Base-by-base conservation (phyloP, 2,329 filamentous ascomycete species). In the Diaporthe sp. region DNA sequence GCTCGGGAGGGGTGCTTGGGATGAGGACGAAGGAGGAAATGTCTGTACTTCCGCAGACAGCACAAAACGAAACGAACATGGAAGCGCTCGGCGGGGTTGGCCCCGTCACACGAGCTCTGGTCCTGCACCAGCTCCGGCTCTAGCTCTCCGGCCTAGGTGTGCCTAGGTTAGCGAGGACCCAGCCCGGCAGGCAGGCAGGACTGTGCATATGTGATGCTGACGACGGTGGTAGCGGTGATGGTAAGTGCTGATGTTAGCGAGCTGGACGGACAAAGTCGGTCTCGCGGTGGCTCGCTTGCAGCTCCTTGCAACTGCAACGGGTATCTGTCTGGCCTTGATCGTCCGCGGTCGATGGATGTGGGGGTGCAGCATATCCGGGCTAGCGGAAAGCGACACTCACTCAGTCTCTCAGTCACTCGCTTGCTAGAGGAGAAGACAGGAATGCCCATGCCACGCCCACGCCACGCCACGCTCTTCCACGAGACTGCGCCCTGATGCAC, bases 261-360 rank as follows among this genome's bases (percentile, higher is more conserved):
- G n/a, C n/a, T 66, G 61, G 61, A 66, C 22, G 42, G 61, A 25
- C 30, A n/a, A 37, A 25, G 61, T 66, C 61, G 61, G 61, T 50
- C 63, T 66, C 61, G 61, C 61, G 39, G 50, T 65, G 59, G 25
- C 42, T 65, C 61, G 61, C 42, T 65, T 65, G 39, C 42, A 65
- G 61, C 61, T 35, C 42, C 61, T 65, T 19, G 30, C 19, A 13
- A n/a, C 10, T 22, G 19, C 42, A 44, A 44, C 42, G 61, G 27
- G 39, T 66, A 44, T 32, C 22, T 39, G 3, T 39, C 19, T 39
- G 32, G 22, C 15, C 17, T n/a, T 63, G 37, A 30, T 39, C 56
- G 58, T 63, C 37, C 42, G 39, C 25, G 59, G 19, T 19, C 58
- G 19, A 12, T 13, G 59, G 12, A 30, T 63, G 58, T 61, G 58